Base-by-base conservation (phyloP, 2,329 filamentous ascomycete species). In the Calonectria pseudoturangicola region DNA sequence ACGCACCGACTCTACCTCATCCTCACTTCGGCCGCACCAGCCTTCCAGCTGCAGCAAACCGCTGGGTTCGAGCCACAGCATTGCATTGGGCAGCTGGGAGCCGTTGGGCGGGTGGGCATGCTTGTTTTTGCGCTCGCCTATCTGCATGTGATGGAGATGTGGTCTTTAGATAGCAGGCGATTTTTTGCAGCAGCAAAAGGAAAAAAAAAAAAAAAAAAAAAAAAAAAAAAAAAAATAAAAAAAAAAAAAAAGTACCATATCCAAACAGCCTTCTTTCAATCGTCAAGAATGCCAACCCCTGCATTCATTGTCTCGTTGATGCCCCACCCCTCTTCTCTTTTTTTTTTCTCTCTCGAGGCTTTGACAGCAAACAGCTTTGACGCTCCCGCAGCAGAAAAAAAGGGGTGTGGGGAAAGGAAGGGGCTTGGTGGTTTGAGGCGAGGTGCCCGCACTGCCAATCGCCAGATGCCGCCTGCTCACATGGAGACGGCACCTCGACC, bases 51-150 rank as follows among this genome's bases (percentile, higher is more conserved):
- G 67, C 66, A 63, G 43, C 56, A 64, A 54, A 30, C 51, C 33
- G 50, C 25, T 36, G n/a, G 58, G 60, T 66, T 64, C 28, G 45
- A 62, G 16, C 39, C 27, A 50, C 45, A 16, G 54, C 54, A 27
- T 30, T 45, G 60, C 56, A 66, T 66, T 74, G 69, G 65, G 62
- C 48, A 50, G 54, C 50, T 27, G 66, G 27, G 70, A 48, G 71
- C 72, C 73, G 76, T 75, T n/a, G 67, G 70, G 68, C 68, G 74
- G 73, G 67, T 68, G 65, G 33, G 54, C 54, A 72, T 51, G 67
- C 47, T 70, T 58, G 41, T 70, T 70, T 51, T 56, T 58, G 54
- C n/a, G 30, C 36, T n/a, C 33, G 21, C 39, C 54, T 36, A 36
- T 21, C 54, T 58, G 54, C 54, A 39, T 39, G 54, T 58, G 33